Percentiles rank a stretch among this genome's conserved stretches.
phyloP scores from a whole-genome alignment of 352 stramenopile species.

The Globisporangium canariense region DNA sequence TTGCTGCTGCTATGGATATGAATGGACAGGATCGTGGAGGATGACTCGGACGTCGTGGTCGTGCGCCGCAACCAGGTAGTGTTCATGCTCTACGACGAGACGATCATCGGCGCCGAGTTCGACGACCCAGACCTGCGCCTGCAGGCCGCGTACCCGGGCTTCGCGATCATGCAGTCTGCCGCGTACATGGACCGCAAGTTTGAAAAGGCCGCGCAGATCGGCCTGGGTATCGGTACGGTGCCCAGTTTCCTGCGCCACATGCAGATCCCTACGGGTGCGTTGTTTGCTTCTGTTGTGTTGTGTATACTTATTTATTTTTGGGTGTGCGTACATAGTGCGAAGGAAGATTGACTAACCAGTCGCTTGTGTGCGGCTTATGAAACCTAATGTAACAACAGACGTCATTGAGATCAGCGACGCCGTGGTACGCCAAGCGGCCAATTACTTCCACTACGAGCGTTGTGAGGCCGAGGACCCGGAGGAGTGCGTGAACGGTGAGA shows the following conservation, averaged over 20 bases:
- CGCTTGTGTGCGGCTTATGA: not conserved
- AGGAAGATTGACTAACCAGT: not conserved
- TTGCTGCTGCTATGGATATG: not conserved
- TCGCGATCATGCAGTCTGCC: conserved; percentile 79
- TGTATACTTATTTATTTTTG: not conserved
- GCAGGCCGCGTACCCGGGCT: conserved; percentile 71
- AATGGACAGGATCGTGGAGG: conserved; percentile 28
- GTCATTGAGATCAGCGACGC: conserved; percentile 74
- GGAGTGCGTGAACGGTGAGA: conserved; percentile 45
- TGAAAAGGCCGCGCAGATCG: conserved; percentile 50
- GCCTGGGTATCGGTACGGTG: conserved; percentile 67
- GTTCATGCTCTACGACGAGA: conserved; percentile 69
- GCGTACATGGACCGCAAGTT: conserved; percentile 49
- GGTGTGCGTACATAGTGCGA: not conserved
- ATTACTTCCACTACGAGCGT: conserved; percentile 70
- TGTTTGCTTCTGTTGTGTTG: too few relatives aligned
- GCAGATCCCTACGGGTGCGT: conserved; percentile 53
- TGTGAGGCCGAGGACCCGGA: conserved; percentile 41
- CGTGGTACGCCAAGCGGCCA: conserved; percentile 55
- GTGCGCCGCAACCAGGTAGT: conserved; percentile 51
- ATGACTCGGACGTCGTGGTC: conserved; percentile 51
- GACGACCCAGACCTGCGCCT: conserved; percentile 52
- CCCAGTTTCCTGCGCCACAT: conserved; percentile 60
- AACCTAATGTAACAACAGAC: conserved; percentile 24
- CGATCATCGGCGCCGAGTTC: conserved; percentile 79